Base-by-base conservation (phyloP, 164 flowering plant genomes). In the Annona squamosa region DNA sequence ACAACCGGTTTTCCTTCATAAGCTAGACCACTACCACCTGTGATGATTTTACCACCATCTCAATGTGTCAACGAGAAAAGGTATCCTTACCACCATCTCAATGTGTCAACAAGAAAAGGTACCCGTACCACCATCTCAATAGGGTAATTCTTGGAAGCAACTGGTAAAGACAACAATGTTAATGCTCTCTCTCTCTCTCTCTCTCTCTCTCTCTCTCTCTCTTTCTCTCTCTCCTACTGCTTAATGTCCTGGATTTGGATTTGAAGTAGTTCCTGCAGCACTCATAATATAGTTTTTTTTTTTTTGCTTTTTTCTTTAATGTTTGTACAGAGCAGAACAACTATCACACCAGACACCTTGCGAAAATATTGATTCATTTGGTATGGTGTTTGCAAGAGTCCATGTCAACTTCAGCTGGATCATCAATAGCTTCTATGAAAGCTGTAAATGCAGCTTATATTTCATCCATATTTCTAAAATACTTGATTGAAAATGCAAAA, bases 331-430 rank as follows among this genome's bases (percentile, higher is more conserved):
- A 81, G 13, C 86, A 82, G 79, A 95, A 89, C 83, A 95, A 90
- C 71, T 78, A 80, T 72, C 67, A 71, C 73, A 90, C 99, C 41
- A 89, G 94, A 85, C 99, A 95, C 81, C 96, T 95, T 74, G 87
- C 91, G 18, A 95, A 93, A 85, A 79, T 91, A 73, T 83, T 95
- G 84, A 87, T 93, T 75, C 96, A 93, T 83, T 80, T 95, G 42
- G 81, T 87, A 52, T 80, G 83, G 83, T 91, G 97, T 75, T 83
- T 95, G 85, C 93, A 91, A 86, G 99, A 95, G 74, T 85, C 78
- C 69, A 70, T 82, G 75, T 79, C 92, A 62, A 72, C 82, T 71
- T 80, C 92, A 65, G 86, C 78, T 73, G 81, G 77, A 61, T 75
- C 85, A 65, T 72, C 89, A 16, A 19, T 72, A 12, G 79, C 80